Base-by-base conservation (phyloP, 129 eudicot species). In the Dittrichia graveolens region DNA sequence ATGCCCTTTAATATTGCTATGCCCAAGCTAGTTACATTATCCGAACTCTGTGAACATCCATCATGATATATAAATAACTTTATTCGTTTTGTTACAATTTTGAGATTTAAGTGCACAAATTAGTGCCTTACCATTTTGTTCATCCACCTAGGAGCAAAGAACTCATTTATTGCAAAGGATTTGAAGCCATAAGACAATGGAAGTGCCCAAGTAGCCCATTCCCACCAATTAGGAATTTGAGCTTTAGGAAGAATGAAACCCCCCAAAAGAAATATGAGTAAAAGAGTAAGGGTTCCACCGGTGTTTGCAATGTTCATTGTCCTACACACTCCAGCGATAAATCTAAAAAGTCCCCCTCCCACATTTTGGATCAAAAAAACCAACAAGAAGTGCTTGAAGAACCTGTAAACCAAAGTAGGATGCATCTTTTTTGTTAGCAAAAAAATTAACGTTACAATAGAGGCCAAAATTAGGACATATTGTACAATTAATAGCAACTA, bases 211-310 rank as follows among this genome's bases (percentile, higher is more conserved):
- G 79, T 68, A 15, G 71, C 91, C 91, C 91, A 83, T 54, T 69
- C 65, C 83, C 83, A 80, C 91, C 85, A 85, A 7, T 46, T 62
- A 7, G 80, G 82, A 38, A 79, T 69, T 56, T 72, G 66, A 13
- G 65, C 69, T 82, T 75, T 57, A 42, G 86, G 91, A 72, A 92
- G 86, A 72, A 92, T 79, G 83, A 92, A 92, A 48, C 97, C 97
- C 11, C 95, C 96, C 61, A 92, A 81, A 11, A 84, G 79, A 78
- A 89, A 92, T 72, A 92, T 74, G 13, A 89, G 89, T 3, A 92
- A 84, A 47, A 92, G 82, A 38, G 73, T 10, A 12, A 92, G 85
- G 11, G 87, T 73, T 52, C 97, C 97, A 1, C 96, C 93, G 3
- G 89, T 85, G 75, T 89, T 75, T 9, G 94, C 89, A 19, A 88